Evolutionary conservation across 345 rosid species (phyloP).

Genomic region (Citrus unshiu): DNA sequence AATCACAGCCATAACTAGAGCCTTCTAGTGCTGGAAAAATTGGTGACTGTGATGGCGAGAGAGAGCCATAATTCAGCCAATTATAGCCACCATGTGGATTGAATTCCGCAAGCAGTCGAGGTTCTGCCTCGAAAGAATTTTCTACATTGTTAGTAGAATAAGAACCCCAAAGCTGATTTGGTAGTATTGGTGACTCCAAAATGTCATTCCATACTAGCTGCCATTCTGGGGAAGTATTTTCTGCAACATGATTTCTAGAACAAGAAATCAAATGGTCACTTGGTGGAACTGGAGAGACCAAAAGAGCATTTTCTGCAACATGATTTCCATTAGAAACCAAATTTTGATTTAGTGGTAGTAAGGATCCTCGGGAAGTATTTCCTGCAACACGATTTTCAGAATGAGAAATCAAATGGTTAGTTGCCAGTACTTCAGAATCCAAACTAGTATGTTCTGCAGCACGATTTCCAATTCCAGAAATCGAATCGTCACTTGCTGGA

Average conservation of each 20-base stretch:
- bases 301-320: background rate
- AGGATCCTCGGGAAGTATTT: background rate
- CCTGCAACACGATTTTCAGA: background rate
- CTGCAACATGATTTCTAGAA: background rate
- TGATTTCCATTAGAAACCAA: background rate
- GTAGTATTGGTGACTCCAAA: no score
- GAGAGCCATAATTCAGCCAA: no score
- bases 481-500: background rate
- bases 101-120: background rate
- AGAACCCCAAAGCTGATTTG: no score
- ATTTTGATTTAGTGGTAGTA: background rate
- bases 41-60: background rate
- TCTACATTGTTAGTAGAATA: no score
- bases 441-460: background rate
- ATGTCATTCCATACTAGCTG: no score
- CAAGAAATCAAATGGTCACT: background rate
- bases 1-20: no score
- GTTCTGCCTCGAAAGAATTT: background rate
- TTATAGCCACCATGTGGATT: background rate
- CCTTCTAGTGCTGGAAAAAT: background rate
- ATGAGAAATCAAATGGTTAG: background rate
- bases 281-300: background rate
- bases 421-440: no score
- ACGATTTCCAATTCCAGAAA: background rate
- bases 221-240: background rate